These are phyloP conservation scores for Penicillium sp. DNA, from an alignment of 2,329 filamentous ascomycete genomes.

Conservation along the genomic window DNA sequence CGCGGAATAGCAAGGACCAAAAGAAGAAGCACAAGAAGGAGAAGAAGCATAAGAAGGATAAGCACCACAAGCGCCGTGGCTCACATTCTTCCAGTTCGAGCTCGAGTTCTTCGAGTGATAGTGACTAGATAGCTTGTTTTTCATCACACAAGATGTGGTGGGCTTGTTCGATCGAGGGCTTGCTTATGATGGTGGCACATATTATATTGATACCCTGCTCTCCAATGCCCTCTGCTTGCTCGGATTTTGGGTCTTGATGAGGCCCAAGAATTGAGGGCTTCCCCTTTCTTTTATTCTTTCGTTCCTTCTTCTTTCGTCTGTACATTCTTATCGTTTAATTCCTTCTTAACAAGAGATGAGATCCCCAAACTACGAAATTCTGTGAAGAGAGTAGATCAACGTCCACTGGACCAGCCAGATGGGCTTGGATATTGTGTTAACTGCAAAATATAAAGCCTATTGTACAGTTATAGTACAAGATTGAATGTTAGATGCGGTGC, in stretches of 20 bases:
- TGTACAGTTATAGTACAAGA: background rate
- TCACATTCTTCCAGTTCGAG: constrained; percentile 16
- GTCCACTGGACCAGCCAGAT: background rate
- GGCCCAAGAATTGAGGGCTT: background rate
- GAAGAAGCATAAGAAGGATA: constrained; percentile 17
- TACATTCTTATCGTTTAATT: background rate
- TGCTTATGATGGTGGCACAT: background rate
- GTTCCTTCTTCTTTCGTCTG: background rate
- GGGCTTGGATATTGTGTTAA: background rate
- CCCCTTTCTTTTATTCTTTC: too few relatives aligned
- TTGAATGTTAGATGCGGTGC: background rate
- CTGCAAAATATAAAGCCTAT: background rate
- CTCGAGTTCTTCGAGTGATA: constrained; percentile 17
- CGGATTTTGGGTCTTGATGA: background rate
- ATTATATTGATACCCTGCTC: background rate
- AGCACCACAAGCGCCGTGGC: constrained; percentile 15
- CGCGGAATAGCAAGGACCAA: constrained; percentile 10
- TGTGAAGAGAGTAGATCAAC: background rate
- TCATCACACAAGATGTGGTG: background rate
- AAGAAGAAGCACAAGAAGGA: constrained; percentile 18
- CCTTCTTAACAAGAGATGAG: background rate
- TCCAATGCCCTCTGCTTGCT: background rate
- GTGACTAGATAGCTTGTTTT: background rate
- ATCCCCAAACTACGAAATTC: background rate
- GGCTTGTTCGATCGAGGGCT: background rate